Evolutionary conservation across 2,329 filamentous ascomycete species (phyloP), one percentile per base, ranked within the genome.

Genomic region (Pyricularia sp.): DNA sequence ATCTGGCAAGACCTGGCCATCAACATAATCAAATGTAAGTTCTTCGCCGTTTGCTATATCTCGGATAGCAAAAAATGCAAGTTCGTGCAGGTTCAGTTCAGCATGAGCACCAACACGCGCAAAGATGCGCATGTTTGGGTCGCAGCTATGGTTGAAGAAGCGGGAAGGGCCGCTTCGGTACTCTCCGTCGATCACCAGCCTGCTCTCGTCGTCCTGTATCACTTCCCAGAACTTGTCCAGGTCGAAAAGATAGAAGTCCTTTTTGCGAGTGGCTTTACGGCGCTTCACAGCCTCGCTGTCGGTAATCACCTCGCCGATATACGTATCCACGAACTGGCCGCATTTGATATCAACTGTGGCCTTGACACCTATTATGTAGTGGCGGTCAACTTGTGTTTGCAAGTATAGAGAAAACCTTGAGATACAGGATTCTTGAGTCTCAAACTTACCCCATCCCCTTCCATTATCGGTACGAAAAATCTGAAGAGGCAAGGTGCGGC

Each of bases 61-160:
- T 61, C 84, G 80, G 33, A 88, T 84, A 0, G 92, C 91, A 74
- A 94, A 94, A 70, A 94, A 84, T 0, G 91, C 92, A 65, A 94
- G 80, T 70, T 93, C 90, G 76, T 94, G 93, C 7, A 94, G 83
- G 65, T 88, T 85, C 70, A 88, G 88, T 74, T 94, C 90, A 0
- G 90, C 86, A 70, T 92, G 89, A 74, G 94, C 92, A 67, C 90
- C 91, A 1, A 92, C 90, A 0, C 92, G 87, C 0, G 90, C 91
- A 77, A 94, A 94, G 70, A 93, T 92, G 17, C 90, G 84, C 74
- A 93, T 84, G 74, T 94, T 94, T 0, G 92, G 92, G 4, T 92
- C 86, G 76, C 92, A 94, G 1, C 87, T 91, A 76, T 95, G 92
- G 73, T 95, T 95, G 76, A 94, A 91, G 77, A 94, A 95, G 2